Percentiles rank a stretch among this genome's conserved stretches.
Conservation (phyloP, 345 rosid species). For the Adansonia digitata region DNA sequence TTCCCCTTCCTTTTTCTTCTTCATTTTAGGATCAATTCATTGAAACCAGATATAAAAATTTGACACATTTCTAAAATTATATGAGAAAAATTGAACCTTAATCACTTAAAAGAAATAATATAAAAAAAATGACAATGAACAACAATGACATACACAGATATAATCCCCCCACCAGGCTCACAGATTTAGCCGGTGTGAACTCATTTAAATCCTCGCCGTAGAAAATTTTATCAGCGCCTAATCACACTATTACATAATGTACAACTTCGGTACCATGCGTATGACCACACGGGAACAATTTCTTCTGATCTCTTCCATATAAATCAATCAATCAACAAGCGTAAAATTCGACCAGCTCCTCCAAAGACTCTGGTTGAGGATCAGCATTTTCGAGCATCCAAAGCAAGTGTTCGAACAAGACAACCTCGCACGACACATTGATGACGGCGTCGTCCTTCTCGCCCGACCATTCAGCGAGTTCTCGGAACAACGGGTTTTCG, state of each 20-base stretch:
- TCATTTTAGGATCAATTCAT: neutral
- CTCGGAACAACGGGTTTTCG: slow-evolving; percentile 42
- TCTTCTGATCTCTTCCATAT: neutral
- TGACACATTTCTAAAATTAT: neutral
- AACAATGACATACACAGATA: neutral
- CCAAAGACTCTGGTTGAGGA: slow-evolving; percentile 63
- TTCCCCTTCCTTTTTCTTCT: neutral
- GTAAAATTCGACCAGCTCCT: slow-evolving; percentile 83
- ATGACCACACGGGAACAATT: slow-evolving; percentile 8
- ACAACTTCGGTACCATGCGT: slow-evolving; percentile 17
- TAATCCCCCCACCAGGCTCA: slow-evolving; percentile 13
- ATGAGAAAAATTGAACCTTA: neutral
- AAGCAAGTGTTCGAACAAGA: slow-evolving; percentile 87
- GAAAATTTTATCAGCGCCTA: neutral
- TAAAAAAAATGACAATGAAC: slow-evolving; percentile 1
- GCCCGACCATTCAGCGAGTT: slow-evolving; percentile 34
- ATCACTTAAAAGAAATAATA: neutral
- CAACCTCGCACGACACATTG: slow-evolving; percentile 78
- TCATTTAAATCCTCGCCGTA: slow-evolving; percentile 1
- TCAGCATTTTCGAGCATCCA: slow-evolving; percentile 92
- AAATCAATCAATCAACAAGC: slow-evolving; percentile 35
- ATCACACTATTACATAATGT: slow-evolving; percentile 14
- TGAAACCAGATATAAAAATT: neutral
- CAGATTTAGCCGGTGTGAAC: slow-evolving; percentile 19
- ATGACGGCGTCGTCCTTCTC: slow-evolving; percentile 30